Base-by-base conservation (phyloP, 257 asterid species). In the Coffea canephora region DNA sequence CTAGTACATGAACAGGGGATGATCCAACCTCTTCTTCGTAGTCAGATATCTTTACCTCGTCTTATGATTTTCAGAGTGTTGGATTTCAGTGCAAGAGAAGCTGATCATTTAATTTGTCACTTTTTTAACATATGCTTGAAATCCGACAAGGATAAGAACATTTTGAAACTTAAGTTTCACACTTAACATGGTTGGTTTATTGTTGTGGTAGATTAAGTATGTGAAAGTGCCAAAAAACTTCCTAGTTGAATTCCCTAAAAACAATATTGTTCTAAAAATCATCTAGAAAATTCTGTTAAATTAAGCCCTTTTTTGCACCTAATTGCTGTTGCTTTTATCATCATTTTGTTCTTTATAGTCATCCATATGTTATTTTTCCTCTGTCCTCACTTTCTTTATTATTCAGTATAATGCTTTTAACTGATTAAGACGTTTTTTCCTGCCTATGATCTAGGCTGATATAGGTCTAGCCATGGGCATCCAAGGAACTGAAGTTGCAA, bases 381-480 rank as follows among this genome's bases (percentile, higher is more conserved):
- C 13, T 61, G 45, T 59, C 52, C 67, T 59, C 16, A 46, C 50
- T 69, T 34, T 49, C 75, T 77, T 31, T 77, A 57, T 41, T 14
- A 36, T 19, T 36, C 55, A 65, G 4, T 50, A 25, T 27, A 67
- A 61, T 25, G 34, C n/a, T 74, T 74, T 27, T 18, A 76, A 43
- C 59, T 68, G 34, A 48, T 70, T 65, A 67, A 31, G 50, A 36
- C 75, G 43, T 41, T 65, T 34, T 70, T 78, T 69, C 57, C 68
- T 36, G 16, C 27, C 16, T 76, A 75, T 71, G 57, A 81, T 84
- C 77, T 86, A 95, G 98, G 99, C 99, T 49, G 99, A 93, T 83
- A 95, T 95, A 79, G 99, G 98, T 49, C 97, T 95, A 82, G 85
- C 98, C 76, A 95, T 93, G 99, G 98, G 98, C 61, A 93, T 93